Percentiles rank a stretch among this genome's conserved stretches.
Evolutionary conservation across 2,329 filamentous ascomycete species (phyloP).

Genomic region (Colletotrichum phormii): DNA sequence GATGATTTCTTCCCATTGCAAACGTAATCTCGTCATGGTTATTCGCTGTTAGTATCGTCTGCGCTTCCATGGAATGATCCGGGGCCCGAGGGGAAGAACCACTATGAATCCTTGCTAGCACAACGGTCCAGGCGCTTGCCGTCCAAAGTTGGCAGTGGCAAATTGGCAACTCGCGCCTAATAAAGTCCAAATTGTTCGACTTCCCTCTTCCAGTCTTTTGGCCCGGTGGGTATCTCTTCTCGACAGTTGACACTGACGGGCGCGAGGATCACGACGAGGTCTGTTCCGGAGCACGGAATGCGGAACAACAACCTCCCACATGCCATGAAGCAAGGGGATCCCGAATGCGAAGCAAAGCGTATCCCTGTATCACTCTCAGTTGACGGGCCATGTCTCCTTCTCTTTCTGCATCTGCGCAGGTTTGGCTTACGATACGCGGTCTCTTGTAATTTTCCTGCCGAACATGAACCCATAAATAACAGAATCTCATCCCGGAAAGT

Average conservation of each 20-base stretch:
- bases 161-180: constrained; percentile 11
- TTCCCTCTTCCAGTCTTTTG: background rate
- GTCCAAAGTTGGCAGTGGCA: constrained; percentile 4
- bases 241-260: background rate
- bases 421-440: background rate
- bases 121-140: constrained; percentile 6
- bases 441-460: background rate
- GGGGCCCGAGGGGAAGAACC: background rate
- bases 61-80: background rate
- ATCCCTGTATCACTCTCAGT: constrained; percentile 1
- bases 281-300: background rate
- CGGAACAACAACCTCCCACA: constrained; percentile 23
- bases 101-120: background rate
- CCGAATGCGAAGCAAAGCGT: constrained; percentile 4
- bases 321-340: constrained; percentile 3
- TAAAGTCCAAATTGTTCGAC: background rate
- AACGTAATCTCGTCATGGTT: constrained; percentile 12
- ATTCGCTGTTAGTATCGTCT: background rate
- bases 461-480: background rate
- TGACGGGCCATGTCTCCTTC: background rate
- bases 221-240: background rate
- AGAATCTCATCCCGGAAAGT: background rate
- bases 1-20: background rate
- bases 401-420: background rate
- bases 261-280: background rate